phyloP scores from a whole-genome alignment of 2,329 filamentous ascomycete genomes.

The Cladosporium sphaerospermum region DNA sequence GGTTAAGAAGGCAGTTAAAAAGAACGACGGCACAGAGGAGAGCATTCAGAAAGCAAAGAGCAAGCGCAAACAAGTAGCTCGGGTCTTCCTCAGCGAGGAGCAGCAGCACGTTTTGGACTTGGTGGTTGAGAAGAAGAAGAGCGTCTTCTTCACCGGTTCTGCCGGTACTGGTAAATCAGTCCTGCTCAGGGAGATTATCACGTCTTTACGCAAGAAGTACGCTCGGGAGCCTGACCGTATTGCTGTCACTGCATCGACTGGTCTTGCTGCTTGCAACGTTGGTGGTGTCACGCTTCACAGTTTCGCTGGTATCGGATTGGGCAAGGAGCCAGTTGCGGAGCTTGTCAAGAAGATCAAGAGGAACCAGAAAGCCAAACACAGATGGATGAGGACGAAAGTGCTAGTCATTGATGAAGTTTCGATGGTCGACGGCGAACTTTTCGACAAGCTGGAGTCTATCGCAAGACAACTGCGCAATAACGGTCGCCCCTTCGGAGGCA shows the following conservation, averaged over 20 bases:
- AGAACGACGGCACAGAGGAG: conserved; percentile 39
- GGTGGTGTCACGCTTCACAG: conserved; percentile 93
- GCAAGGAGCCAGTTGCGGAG: conserved; percentile 75
- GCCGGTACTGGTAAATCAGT: conserved; percentile 95
- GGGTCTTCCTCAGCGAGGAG: conserved; percentile 74
- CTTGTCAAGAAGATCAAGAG: conserved; percentile 86
- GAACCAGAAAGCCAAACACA: conserved; percentile 78
- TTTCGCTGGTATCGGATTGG: conserved; percentile 89
- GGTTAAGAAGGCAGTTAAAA: conserved; percentile 45
- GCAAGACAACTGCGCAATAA: conserved; percentile 83
- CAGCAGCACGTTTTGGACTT: conserved; percentile 78
- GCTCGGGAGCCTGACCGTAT: conserved; percentile 71
- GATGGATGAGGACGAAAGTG: conserved; percentile 83
- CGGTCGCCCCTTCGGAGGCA: conserved; percentile 87
- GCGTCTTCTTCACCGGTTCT: conserved; percentile 96
- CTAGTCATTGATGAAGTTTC: conserved; percentile 93
- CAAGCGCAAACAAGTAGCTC: conserved; percentile 43
- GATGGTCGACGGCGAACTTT: conserved; percentile 96
- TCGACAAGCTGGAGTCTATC: conserved; percentile 90
- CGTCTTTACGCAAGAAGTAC: conserved; percentile 70
- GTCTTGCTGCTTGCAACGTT: conserved; percentile 92
- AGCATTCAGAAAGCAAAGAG: conserved; percentile 43
- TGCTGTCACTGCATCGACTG: conserved; percentile 91
- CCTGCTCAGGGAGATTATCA: conserved; percentile 85
- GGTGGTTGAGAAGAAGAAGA: conserved; percentile 72